Base-by-base conservation (phyloP, 306 rosid genomes). In the Corylus americana region DNA sequence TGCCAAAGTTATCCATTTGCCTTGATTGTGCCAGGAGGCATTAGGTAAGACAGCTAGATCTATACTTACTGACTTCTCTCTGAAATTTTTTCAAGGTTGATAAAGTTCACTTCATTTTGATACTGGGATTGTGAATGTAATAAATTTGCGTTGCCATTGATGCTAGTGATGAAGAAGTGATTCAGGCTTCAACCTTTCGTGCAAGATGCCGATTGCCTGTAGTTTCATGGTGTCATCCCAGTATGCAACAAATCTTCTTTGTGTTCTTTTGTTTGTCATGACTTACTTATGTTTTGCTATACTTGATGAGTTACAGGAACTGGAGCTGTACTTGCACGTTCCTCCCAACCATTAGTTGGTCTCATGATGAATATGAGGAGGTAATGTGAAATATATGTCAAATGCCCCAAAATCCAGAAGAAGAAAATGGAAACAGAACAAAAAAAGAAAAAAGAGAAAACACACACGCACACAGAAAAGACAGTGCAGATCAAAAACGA, bases 251-350 rank as follows among this genome's bases (percentile, higher is more conserved):
- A 81, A 71, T 77, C 76, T 77, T 53, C 14, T 37, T 70, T 75
- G 18, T 49, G 29, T 37, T 44, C 13, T 47, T 44, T 72, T n/a
- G 20, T 68, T 71, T 71, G 73, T 80, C 44, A 67, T 18, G 72
- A 67, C 55, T 12, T 78, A 54, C 55, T 69, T 71, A 74, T 79
- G 77, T 70, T 75, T 66, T 71, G 39, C 54, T 59, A 73, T 78
- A 55, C 70, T 55, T 73, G 82, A 59, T 75, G 70, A 84, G 8
- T 82, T 77, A 18, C 83, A 95, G 99, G 69, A 81, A 90, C 90
- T 27, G 99, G 99, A 86, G 99, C 98, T 55, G 99, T 90, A 67
- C 96, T 95, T 88, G 98, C 99, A 77, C 98, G 98, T 74, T 95
- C 99, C 77, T 90, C 99, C 82, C 99, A 95, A 83, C 99, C 99